Base-by-base conservation (phyloP, 2,329 filamentous ascomycete species). In the Penicillium digitatum region DNA sequence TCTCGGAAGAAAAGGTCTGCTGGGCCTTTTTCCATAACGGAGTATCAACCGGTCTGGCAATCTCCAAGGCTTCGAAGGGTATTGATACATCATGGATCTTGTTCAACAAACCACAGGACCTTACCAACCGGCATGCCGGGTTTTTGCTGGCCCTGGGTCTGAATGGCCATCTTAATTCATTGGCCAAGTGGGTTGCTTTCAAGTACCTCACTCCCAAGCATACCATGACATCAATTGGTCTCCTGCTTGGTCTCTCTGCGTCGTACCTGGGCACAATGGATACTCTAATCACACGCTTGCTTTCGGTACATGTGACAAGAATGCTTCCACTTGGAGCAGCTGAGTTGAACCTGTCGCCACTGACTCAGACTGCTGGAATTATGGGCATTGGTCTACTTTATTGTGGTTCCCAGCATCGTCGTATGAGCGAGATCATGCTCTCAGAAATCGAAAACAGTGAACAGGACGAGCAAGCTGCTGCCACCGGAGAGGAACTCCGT, bases 11-110 rank as follows among this genome's bases (percentile, higher is more conserved):
- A 66, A 97, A 95, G 72, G 90, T 96, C 38, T 93, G 90, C 68
- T 99, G 94, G 94, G 92, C 93, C 0, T 99, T 96, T 74, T 99
- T 99, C 74, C 94, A 99, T 70, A 90, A 95, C 55, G 94, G 94
- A 7, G 93, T 95, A 29, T 88, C 93, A n/a, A 90, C 89, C 24
- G 94, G 94, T 3, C 77, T 99, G 26, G 89, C 91, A 54, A 95
- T 99, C 48, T 96, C 94, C 6, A 87, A 87, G 12, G 83, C 90
- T 53, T 93, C 92, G 3, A 90, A 90, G 67, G 93, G 93, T 4
- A 97, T 99, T 59, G 94, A 99, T 69, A 96, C 92, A 0, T 97
- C 93, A 0, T 99, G 95, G 95, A 96, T 99, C 62, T 82, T 96
- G 32, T 99, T 95, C 80, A 99, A 99, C 77, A 96, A 96, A 70